phyloP scores from a whole-genome alignment of 805 yeast species.

The Wickerhamiella brachini region DNA sequence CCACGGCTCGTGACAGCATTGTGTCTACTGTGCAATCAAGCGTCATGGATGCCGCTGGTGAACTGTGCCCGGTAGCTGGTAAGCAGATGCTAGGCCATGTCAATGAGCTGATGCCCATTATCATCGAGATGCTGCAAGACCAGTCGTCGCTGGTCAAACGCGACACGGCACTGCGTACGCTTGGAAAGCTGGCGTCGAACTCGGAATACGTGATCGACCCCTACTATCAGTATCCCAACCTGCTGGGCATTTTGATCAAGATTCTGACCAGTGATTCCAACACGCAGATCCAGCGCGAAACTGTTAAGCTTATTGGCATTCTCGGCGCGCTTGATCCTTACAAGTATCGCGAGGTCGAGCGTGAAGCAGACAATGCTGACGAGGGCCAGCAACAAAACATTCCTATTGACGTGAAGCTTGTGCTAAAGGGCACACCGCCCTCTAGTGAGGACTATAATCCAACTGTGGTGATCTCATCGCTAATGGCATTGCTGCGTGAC shows the following conservation, averaged over 20 bases:
- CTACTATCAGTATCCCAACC: constrained; percentile 76
- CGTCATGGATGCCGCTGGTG: constrained; percentile 78
- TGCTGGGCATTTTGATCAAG: constrained; percentile 66
- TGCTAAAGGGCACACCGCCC: constrained; percentile 92
- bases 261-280: constrained; percentile 74
- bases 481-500: constrained; percentile 75
- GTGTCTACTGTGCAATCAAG: constrained; percentile 70
- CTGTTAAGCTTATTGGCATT: constrained; percentile 80
- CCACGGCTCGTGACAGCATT: constrained; percentile 56
- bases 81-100: constrained; percentile 65
- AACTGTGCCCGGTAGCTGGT: constrained; percentile 76
- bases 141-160: constrained; percentile 80
- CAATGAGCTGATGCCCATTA: constrained; percentile 68
- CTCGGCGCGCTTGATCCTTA: constrained; percentile 96
- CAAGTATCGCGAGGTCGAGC: constrained; percentile 83
- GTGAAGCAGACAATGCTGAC: constrained; percentile 36
- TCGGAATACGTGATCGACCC: constrained; percentile 96
- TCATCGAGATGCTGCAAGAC: constrained; percentile 79
- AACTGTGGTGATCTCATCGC: constrained; percentile 77
- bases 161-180: constrained; percentile 74
- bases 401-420: constrained; percentile 73
- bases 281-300: constrained; percentile 57
- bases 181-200: constrained; percentile 80
- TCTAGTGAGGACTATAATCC: constrained; percentile 85
- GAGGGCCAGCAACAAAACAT: constrained; percentile 66